Evolutionary conservation across 805 yeast species (phyloP).

Genomic region (Lipomyces sp.): DNA sequence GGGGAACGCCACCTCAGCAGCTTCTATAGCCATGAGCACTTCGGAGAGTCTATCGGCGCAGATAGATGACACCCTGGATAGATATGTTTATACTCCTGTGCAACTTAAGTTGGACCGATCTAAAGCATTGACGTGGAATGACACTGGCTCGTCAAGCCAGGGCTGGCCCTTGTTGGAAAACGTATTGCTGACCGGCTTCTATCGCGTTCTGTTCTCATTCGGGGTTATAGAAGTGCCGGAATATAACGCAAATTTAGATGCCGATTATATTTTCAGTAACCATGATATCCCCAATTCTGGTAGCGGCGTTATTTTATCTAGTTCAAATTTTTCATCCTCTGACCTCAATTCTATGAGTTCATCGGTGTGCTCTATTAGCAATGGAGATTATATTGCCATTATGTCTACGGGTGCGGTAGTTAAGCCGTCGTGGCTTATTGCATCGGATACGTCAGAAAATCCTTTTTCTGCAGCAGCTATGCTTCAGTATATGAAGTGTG

Average conservation of each 20-base stretch:
- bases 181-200: conserved; percentile 18
- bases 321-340: conserved; percentile 15
- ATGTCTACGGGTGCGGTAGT: conserved; percentile 5
- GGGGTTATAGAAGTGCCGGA: conserved; percentile 23
- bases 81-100: conserved; percentile 29
- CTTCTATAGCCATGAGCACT: background rate
- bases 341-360: conserved; percentile 5
- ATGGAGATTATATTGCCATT: conserved; percentile 6
- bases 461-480: conserved; percentile 52
- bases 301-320: background rate
- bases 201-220: conserved; percentile 30
- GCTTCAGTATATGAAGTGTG: conserved; percentile 54
- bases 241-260: conserved; percentile 21
- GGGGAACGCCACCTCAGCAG: background rate
- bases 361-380: conserved; percentile 18
- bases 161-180: conserved; percentile 34
- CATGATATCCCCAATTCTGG: conserved; percentile 27
- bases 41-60: conserved; percentile 2
- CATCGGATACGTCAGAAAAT: conserved; percentile 48
- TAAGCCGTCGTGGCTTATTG: conserved; percentile 48
- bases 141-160: conserved; percentile 18
- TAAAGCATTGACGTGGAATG: conserved; percentile 24
- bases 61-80: conserved; percentile 8
- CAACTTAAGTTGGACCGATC: conserved; percentile 14
- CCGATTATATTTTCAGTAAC: conserved; percentile 15